Base-by-base conservation (phyloP, 139 green algal species). In the Chlamydomonas sphaeroides region DNA sequence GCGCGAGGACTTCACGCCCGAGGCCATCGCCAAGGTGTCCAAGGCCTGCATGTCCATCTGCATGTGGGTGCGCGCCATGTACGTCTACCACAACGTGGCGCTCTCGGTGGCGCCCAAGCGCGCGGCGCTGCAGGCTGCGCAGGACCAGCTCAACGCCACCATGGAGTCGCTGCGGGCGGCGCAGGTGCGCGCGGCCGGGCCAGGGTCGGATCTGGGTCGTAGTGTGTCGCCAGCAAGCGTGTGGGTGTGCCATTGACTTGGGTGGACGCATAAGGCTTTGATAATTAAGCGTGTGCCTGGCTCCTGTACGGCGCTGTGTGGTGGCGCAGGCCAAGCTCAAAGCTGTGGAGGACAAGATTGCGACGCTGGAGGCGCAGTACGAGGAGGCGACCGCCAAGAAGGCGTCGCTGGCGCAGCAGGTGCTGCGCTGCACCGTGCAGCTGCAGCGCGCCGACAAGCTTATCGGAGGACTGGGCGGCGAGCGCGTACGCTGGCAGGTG, bases 11-110 rank as follows among this genome's bases (percentile, higher is more conserved):
- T 97, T 97, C 84, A 95, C 90, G 1, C 87, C 91, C 25, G 93
- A 95, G 79, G 82, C 80, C 1, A 90, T 97, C 45, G 80, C 84
- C 59, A 92, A 91, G 86, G 92, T 96, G 35, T 97, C 93, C 84
- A 96, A 95, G 87, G 94, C 94, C 15, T 96, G 93, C 93, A 97
- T 92, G 56, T 95, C 92, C 83, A 96, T 97, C 85, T 97, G 94
- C 84, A 94, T 95, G 93, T 97, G 93, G 93, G 93, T 90, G 66
- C 84, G 92, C 23, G 93, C 92, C 33, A 97, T 97, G 94, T 90
- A 95, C 86, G 89, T 93, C 41, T 97, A 97, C 91, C 88, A 97
- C 88, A 93, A 92, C 51, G 91, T 97, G 57, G 88, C 92, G n/a
- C 84, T 95, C 10, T 70, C 85, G 36, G 93, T 97, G 45, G 94